These are phyloP conservation scores for Pichia deserticola DNA, from an alignment of 805 yeast species.

Conservation along the genomic window DNA sequence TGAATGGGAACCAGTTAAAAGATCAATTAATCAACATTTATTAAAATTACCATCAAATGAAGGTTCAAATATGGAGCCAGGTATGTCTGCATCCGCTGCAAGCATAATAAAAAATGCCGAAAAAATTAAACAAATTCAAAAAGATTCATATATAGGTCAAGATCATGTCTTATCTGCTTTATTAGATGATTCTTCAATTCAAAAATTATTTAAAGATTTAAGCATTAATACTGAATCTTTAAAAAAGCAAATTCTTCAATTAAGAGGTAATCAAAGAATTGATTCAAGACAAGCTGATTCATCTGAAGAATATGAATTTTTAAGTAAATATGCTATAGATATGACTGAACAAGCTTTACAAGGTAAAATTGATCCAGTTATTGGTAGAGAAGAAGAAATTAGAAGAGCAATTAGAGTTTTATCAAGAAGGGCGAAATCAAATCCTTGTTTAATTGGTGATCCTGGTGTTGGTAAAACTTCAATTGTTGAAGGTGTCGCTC, in stretches of 20 bases:
- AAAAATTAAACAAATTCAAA: constrained; percentile 77
- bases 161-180: constrained; percentile 86
- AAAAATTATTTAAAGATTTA: constrained; percentile 65
- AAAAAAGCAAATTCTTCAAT: constrained; percentile 66
- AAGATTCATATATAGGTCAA: constrained; percentile 87
- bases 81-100: constrained; percentile 70
- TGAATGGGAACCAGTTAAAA: constrained; percentile 76
- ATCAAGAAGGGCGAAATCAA: constrained; percentile 95
- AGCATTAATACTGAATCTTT: constrained; percentile 61
- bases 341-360: constrained; percentile 88
- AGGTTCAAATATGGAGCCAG: constrained; percentile 81
- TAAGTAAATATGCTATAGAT: constrained; percentile 86
- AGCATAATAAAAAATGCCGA: constrained; percentile 67
- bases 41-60: constrained; percentile 81
- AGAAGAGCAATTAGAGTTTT: constrained; percentile 89
- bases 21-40: constrained; percentile 71
- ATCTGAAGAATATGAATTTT: constrained; percentile 72
- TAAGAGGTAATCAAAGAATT: constrained; percentile 87
- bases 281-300: constrained; percentile 94
- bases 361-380: constrained; percentile 96
- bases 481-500: constrained; percentile 98
- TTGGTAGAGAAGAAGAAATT: constrained; percentile 98
- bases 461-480: constrained; percentile 99
- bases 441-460: constrained; percentile 95
- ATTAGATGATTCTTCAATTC: constrained; percentile 67